phyloP scores from a whole-genome alignment of 176 grass and related monocot species.

The Cymbopogon citratus region DNA sequence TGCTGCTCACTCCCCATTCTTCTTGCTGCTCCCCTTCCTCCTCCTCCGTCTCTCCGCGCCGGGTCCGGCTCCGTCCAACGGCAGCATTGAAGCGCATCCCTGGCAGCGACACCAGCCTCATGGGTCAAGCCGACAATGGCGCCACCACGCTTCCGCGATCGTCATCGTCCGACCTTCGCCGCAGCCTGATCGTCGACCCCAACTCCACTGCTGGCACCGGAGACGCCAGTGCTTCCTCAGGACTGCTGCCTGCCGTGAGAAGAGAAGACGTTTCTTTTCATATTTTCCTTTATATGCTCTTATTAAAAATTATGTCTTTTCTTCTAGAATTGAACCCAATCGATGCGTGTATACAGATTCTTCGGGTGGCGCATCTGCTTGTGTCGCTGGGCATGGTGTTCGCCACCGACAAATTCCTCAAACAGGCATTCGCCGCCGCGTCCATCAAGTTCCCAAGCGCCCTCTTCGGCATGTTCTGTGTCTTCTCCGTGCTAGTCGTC shows the following conservation, averaged over 20 bases:
- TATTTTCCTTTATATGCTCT: neutral
- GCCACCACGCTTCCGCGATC: neutral
- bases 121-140: constrained; percentile 6
- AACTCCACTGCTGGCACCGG: constrained; percentile 16
- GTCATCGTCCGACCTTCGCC: neutral
- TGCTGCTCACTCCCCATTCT: neutral
- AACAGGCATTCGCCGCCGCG: constrained; percentile 62
- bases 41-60: neutral
- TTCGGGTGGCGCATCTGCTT: constrained; percentile 44
- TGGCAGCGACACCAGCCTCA: neutral
- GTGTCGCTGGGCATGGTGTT: constrained; percentile 67
- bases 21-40: neutral
- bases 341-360: constrained; percentile 24
- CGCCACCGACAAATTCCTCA: constrained; percentile 56
- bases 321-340: neutral
- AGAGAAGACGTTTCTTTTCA: neutral
- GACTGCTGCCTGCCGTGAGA: constrained; percentile 24
- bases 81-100: neutral
- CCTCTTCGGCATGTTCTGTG: constrained; percentile 84
- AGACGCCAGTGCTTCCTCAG: neutral
- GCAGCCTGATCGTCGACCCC: constrained; percentile 6
- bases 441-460: constrained; percentile 90
- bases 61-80: neutral
- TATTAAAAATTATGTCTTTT: neutral
- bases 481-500: constrained; percentile 64